A percentile compares a stretch with the other conserved stretches of the same genome.
Evolutionary conservation across 2,329 filamentous ascomycete genomes (phyloP).

Genomic region (Rhynchosporium secalis): DNA sequence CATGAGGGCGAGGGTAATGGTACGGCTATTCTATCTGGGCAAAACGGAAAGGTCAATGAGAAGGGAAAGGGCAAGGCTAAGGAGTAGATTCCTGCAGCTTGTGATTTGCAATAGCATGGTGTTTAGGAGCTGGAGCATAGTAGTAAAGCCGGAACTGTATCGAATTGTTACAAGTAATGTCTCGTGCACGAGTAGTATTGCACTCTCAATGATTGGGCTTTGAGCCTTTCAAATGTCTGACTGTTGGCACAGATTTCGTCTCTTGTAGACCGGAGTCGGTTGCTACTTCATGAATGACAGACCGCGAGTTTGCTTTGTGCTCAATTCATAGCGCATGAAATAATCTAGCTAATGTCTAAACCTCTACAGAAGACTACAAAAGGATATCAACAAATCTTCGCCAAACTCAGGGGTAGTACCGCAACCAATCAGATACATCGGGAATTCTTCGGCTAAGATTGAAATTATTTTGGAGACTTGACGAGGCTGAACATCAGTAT

Average conservation of each 20-base stretch:
- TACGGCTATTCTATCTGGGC: slow-evolving; percentile 15
- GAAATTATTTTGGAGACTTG: slow-evolving; percentile 5
- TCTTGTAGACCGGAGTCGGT: too few species aligned
- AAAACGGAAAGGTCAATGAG: slow-evolving; percentile 26
- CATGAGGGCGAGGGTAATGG: slow-evolving; percentile 27
- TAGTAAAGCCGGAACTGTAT: slow-evolving; percentile 1
- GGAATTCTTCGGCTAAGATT: neutral
- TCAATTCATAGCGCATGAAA: neutral
- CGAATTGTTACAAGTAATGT: neutral
- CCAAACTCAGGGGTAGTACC: neutral
- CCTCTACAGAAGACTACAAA: neutral
- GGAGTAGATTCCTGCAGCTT: slow-evolving; percentile 19
- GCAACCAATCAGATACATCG: neutral
- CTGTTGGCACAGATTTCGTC: too few species aligned
- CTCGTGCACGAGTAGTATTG: neutral
- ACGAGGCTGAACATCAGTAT: slow-evolving; percentile 2
- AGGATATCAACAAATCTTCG: slow-evolving; percentile 5
- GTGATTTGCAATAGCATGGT: slow-evolving; percentile 16
- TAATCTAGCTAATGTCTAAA: neutral
- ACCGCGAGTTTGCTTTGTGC: too few species aligned
- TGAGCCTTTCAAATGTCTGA: too few species aligned
- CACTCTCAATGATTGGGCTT: neutral
- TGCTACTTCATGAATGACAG: too few species aligned
- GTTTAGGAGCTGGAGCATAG: slow-evolving; percentile 21
- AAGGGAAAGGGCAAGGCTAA: slow-evolving; percentile 21